Percentiles rank a stretch among this genome's conserved stretches.
These are phyloP conservation scores for Argentina anserina DNA, from an alignment of 306 rosid species.

Conservation along the genomic window DNA sequence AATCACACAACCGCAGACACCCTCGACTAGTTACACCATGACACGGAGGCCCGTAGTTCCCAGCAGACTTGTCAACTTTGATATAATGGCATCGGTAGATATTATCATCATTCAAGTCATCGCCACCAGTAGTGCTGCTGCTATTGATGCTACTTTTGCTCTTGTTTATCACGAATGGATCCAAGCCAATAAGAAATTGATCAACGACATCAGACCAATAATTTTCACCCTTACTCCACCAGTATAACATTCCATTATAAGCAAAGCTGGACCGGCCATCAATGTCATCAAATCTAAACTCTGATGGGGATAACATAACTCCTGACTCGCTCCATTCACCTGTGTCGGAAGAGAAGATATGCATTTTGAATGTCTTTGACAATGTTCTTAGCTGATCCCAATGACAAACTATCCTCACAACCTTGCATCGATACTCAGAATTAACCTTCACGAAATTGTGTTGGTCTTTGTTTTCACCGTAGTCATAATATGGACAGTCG, in stretches of 20 bases:
- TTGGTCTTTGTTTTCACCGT: background rate
- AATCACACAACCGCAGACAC: too few relatives aligned
- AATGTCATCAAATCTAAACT: background rate
- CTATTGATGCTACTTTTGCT: background rate
- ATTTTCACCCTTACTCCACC: background rate
- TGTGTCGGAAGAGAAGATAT: background rate
- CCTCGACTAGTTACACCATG: too few relatives aligned
- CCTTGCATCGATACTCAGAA: background rate
- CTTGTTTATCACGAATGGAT: background rate
- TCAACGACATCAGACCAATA: too few relatives aligned
- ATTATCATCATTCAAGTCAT: too few relatives aligned
- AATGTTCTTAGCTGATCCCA: too few relatives aligned
- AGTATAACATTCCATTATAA: background rate
- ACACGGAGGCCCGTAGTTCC: too few relatives aligned
- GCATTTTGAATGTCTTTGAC: background rate
- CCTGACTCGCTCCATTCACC: background rate
- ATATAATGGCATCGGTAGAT: too few relatives aligned
- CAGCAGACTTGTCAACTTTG: too few relatives aligned
- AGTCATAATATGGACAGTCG: background rate
- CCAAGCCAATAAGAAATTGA: background rate
- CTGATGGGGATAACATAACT: background rate
- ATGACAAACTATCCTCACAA: background rate
- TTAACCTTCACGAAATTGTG: too few relatives aligned
- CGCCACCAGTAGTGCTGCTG: too few relatives aligned
- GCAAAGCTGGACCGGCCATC: background rate